A percentile compares a stretch with the other conserved stretches of the same genome.
Conservation (phyloP, 305 asterid species). For the Solanum hybrid region DNA sequence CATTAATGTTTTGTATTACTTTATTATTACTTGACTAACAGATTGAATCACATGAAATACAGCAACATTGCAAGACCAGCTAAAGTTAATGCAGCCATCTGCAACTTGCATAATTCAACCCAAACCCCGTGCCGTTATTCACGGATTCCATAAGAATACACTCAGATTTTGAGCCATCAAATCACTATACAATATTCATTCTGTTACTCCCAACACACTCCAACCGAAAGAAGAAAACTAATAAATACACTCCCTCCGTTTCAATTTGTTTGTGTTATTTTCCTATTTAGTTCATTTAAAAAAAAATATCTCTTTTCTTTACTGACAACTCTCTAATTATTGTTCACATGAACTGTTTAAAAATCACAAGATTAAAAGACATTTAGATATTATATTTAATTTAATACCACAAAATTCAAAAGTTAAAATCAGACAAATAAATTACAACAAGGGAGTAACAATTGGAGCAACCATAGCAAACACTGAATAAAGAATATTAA, state of each 20-base stretch:
- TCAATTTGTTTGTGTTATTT: background rate
- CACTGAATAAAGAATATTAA: background rate
- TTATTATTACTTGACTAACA: constrained; percentile 13
- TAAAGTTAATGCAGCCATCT: constrained; percentile 40
- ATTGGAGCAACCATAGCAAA: background rate
- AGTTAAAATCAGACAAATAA: background rate
- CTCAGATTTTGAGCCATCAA: constrained; percentile 1
- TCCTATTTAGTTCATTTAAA: background rate
- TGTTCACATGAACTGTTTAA: background rate
- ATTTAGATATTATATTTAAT: background rate
- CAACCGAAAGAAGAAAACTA: background rate
- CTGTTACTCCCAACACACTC: background rate
- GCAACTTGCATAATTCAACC: constrained; percentile 22
- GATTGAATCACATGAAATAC: constrained; percentile 54
- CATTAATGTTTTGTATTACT: constrained; percentile 21
- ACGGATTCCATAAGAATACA: constrained; percentile 60
- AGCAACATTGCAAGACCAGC: constrained; percentile 9
- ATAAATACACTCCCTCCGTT: background rate
- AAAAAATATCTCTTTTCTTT: background rate
- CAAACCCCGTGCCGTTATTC: constrained; percentile 73
- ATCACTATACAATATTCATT: constrained; percentile 3
- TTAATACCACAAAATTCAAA: background rate
- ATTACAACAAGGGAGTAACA: background rate
- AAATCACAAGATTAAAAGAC: background rate
- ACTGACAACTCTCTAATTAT: background rate